Percentiles rank a stretch among this genome's conserved stretches.
phyloP scores from a whole-genome alignment of 805 yeast genomes.

The Yarrowia yakushimensis region DNA sequence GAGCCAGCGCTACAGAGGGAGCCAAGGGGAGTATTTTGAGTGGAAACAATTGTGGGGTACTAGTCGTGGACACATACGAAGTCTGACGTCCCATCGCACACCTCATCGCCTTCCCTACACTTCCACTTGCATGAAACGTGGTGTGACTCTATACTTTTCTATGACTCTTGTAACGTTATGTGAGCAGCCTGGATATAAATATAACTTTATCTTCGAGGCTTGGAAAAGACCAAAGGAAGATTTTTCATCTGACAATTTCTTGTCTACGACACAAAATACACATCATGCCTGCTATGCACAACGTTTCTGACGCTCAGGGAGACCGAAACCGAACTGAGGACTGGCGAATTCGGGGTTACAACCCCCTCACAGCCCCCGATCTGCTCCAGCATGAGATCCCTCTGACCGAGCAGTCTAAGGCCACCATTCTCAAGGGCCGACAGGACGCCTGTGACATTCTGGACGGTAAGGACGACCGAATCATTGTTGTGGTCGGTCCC shows the following conservation, averaged over 20 bases:
- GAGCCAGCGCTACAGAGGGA: not conserved
- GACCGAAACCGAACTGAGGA: conserved; percentile 25
- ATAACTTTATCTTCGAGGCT: conserved; percentile 2
- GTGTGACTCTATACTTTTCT: conserved; percentile 2
- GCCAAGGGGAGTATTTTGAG: not conserved
- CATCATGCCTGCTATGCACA: conserved; percentile 22
- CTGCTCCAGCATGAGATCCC: conserved; percentile 83
- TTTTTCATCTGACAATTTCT: not conserved
- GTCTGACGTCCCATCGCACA: no score
- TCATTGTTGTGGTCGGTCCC: conserved; percentile 90
- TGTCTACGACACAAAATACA: not conserved
- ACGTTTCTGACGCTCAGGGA: conserved; percentile 14
- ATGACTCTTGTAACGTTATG: not conserved
- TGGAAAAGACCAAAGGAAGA: not conserved
- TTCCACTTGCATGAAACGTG: not conserved
- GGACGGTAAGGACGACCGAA: conserved; percentile 79
- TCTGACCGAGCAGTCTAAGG: conserved; percentile 55
- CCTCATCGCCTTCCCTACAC: not conserved
- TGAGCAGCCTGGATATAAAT: conserved; percentile 8
- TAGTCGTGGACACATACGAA: no score
- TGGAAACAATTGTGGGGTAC: not conserved
- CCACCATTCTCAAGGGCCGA: conserved; percentile 71
- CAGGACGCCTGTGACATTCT: conserved; percentile 68
- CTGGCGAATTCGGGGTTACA: conserved; percentile 65
- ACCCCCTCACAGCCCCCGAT: conserved; percentile 94